These are phyloP conservation scores for Calocera viscosa DNA, from an alignment of 768 basidiomycete genomes.

Conservation along the genomic window DNA sequence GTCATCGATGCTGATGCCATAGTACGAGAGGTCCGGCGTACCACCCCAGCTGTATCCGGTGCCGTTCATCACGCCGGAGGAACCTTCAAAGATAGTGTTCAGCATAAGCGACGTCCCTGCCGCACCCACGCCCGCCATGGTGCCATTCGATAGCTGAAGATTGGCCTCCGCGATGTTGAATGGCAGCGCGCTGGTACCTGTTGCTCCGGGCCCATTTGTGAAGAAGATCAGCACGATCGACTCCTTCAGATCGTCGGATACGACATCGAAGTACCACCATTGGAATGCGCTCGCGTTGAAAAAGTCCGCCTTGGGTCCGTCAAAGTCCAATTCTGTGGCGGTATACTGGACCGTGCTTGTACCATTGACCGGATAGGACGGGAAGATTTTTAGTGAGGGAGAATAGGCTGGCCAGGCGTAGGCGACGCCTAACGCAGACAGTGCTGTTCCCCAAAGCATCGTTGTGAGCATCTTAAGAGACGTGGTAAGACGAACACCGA, in stretches of 20 bases:
- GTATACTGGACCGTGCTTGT: background rate
- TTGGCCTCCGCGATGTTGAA: background rate
- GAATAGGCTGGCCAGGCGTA: background rate
- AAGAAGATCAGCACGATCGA: background rate
- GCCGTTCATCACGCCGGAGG: background rate
- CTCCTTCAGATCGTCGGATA: background rate
- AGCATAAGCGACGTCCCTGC: background rate
- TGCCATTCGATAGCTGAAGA: background rate
- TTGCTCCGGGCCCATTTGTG: background rate
- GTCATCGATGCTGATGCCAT: background rate
- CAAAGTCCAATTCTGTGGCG: background rate
- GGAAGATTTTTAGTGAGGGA: background rate
- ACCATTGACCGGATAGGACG: background rate
- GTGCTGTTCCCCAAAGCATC: background rate
- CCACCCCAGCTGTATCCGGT: background rate
- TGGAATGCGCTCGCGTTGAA: background rate
- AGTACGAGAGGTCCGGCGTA: background rate
- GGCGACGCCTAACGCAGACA: background rate
- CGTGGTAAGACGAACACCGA: background rate
- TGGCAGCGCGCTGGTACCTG: background rate
- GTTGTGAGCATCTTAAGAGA: background rate
- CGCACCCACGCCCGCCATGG: background rate
- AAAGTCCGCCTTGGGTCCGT: background rate
- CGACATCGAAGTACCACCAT: slow-evolving; percentile 1
- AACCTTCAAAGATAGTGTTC: background rate